Percentiles rank a stretch among this genome's conserved stretches.
phyloP scores from a whole-genome alignment of 352 stramenopile genomes.

The Blastocystis sp. region DNA sequence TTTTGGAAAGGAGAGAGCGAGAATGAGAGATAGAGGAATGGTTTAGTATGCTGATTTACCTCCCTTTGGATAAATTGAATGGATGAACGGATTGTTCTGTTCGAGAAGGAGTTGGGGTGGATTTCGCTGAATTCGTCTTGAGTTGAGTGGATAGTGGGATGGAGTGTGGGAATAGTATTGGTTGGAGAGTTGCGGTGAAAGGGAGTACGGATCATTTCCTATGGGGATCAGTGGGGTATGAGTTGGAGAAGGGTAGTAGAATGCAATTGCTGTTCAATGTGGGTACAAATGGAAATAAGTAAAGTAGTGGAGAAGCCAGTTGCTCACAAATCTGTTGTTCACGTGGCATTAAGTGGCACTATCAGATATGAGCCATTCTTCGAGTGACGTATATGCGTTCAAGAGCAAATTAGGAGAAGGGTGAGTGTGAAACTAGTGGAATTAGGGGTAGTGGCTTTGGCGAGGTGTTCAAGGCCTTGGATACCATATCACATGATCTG shows the following conservation, averaged over 20 bases:
- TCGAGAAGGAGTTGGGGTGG: background rate
- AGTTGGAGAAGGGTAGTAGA: background rate
- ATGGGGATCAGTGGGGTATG: background rate
- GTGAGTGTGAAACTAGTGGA: too few species aligned
- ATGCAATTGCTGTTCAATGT: background rate
- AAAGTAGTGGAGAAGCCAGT: background rate
- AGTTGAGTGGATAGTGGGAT: background rate
- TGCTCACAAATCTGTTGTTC: too few species aligned
- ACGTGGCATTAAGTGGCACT: too few species aligned
- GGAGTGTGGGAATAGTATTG: background rate
- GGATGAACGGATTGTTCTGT: background rate
- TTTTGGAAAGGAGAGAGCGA: too few species aligned
- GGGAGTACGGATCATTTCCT: background rate
- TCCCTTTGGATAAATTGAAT: constrained; percentile 21
- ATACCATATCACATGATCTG: too few species aligned
- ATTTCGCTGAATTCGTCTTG: background rate
- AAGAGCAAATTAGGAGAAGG: too few species aligned
- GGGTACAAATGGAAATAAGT: background rate
- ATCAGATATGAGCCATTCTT: too few species aligned
- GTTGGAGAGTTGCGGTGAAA: background rate
- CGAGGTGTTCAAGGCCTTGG: too few species aligned
- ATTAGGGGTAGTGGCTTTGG: too few species aligned
- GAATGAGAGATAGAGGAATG: too few species aligned
- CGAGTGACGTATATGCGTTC: too few species aligned
- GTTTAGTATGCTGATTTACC: too few species aligned